A percentile compares a stretch with the other conserved stretches of the same genome.
Conservation (phyloP, 495 filamentous ascomycete species). For the Penicillium coprophilum region DNA sequence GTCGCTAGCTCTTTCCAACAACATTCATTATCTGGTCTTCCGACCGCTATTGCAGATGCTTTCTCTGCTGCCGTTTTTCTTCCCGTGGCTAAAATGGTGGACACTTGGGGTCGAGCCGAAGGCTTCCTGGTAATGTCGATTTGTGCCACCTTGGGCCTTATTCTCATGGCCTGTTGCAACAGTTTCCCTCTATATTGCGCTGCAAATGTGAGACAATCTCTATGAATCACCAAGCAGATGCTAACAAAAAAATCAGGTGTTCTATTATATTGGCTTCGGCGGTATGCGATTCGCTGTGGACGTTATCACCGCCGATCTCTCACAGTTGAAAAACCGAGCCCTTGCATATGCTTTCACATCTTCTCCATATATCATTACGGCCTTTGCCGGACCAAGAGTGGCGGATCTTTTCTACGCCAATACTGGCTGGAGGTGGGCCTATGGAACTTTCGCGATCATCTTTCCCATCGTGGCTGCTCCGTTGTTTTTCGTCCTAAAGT, state of each 20-base stretch:
- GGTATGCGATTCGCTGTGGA: conserved; percentile 52
- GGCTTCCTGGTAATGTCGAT: conserved; percentile 49
- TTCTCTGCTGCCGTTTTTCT: conserved; percentile 61
- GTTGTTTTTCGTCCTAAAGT: conserved; percentile 42
- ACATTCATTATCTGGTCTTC: conserved; percentile 36
- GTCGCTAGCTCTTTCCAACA: conserved; percentile 31
- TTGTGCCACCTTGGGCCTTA: conserved; percentile 39
- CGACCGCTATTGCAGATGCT: conserved; percentile 36
- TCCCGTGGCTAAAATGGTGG: conserved; percentile 63
- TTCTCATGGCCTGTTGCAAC: conserved; percentile 51
- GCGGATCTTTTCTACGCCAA: conserved; percentile 45
- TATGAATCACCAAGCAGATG: too few species aligned
- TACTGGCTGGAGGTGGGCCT: conserved; percentile 59
- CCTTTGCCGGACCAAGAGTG: conserved; percentile 51
- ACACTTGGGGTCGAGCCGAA: conserved; percentile 60
- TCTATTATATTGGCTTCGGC: conserved; percentile 50
- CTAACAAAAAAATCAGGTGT: conserved; percentile 30
- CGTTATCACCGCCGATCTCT: conserved; percentile 60
- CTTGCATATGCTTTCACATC: conserved; percentile 56
- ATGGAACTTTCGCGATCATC: conserved; percentile 59
- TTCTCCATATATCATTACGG: conserved; percentile 61
- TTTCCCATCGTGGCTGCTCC: conserved; percentile 52
- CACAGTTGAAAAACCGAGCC: conserved; percentile 56
- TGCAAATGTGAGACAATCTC: conserved; percentile 22
- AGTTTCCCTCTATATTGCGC: conserved; percentile 48